Base-by-base conservation (phyloP, 768 basidiomycete species). In the Agrocybe praecox region DNA sequence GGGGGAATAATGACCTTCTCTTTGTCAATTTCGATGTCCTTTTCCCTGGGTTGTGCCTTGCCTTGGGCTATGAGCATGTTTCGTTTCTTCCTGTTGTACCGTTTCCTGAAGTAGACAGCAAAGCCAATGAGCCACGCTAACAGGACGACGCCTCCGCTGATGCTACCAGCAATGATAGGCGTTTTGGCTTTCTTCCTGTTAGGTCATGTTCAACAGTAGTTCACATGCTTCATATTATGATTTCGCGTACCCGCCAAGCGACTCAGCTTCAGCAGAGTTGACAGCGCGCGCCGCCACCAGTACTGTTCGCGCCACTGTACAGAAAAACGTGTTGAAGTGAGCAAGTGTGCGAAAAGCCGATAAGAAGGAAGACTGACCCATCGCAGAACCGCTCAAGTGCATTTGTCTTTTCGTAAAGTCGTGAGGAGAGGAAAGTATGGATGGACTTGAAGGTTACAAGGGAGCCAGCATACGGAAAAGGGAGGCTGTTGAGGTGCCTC, bases 1-100 rank as follows among this genome's bases (percentile, higher is more conserved):
- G 85, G 86, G 18, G 86, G 86, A 18, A 87, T 82, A 49, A 87
- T 74, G 53, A 84, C 72, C 46, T 72, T 77, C 62, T 81, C 78
- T 51, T 75, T 72, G 17, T 74, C 69, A 46, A 70, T 66, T 48
- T 72, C 67, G 52, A 74, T 62, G 53, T 73, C 71, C 63, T 76
- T 78, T 51, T 65, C 67, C 52, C 72, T 66, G 17, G 79, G 76
- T 54, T 61, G 60, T 26, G 74, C 70, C 62, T 75, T 76, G 29
- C 82, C 82, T n/a, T 73, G 72, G 8, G 72, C 76, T 47, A 77
- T 72, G 34, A 69, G 67, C 12, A 74, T 73, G 26, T 82, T 81
- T 49, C 74, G 68, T 57, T 75, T 67, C 65, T 80, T 81, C 49
- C 81, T 75, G 51, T 74, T 76, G 58, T 72, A 77, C 22, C 83